Evolutionary conservation across 2,329 filamentous ascomycete species (phyloP).

Genomic region (Penicillium sp.): DNA sequence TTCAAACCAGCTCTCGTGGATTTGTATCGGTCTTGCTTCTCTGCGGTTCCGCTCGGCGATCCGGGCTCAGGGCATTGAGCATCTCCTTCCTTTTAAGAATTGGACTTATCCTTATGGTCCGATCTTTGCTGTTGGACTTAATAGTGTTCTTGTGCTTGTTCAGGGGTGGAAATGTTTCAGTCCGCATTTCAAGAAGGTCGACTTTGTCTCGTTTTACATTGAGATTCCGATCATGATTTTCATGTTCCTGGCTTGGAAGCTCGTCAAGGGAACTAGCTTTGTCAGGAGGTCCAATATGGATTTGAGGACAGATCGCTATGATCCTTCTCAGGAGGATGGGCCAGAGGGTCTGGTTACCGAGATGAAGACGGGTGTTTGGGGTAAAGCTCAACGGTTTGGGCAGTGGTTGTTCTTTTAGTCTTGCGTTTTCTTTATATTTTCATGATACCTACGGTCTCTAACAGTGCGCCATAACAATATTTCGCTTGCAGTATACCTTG

Average conservation of each 20-base stretch:
- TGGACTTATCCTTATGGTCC: constrained; percentile 66
- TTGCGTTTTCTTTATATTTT: not conserved
- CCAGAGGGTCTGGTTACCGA: constrained; percentile 25
- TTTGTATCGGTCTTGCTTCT: constrained; percentile 61
- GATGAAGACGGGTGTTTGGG: constrained; percentile 10
- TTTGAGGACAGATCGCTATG: constrained; percentile 49
- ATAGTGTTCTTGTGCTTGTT: constrained; percentile 59
- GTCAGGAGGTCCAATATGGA: constrained; percentile 51
- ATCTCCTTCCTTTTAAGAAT: constrained; percentile 63
- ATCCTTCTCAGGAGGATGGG: constrained; percentile 23
- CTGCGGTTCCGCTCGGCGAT: constrained; percentile 63
- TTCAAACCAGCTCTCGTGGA: constrained; percentile 65
- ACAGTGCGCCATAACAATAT: too few species aligned
- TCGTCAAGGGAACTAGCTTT: constrained; percentile 48
- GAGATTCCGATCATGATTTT: constrained; percentile 60
- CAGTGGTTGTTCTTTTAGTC: constrained; percentile 42
- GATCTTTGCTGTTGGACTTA: constrained; percentile 56
- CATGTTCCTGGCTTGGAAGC: constrained; percentile 57
- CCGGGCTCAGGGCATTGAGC: constrained; percentile 57
- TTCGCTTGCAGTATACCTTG: too few species aligned
- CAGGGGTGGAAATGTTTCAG: constrained; percentile 63
- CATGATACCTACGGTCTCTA: constrained; percentile 2
- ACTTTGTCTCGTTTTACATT: constrained; percentile 64
- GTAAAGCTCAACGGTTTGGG: constrained; percentile 32
- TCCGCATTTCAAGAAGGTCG: constrained; percentile 55